phyloP scores from a whole-genome alignment of 225 moss, liverwort and hornwort species.

The Polytrichum commune region DNA sequence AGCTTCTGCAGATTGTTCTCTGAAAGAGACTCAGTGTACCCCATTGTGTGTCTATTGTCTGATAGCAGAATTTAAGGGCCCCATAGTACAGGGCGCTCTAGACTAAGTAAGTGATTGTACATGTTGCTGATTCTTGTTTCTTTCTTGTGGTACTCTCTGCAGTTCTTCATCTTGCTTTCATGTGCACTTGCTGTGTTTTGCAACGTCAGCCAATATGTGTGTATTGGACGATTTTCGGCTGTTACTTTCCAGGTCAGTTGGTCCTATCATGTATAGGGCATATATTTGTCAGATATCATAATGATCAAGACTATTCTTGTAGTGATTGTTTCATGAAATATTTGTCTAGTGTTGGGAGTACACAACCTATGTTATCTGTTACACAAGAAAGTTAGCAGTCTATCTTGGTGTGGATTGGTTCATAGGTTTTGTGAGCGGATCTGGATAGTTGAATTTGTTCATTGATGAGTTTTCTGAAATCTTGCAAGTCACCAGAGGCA shows the following conservation, averaged over 20 bases:
- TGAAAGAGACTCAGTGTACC: too few relatives aligned
- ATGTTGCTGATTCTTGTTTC: neutral
- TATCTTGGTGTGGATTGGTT: neutral
- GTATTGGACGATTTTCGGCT: slow-evolving; percentile 66
- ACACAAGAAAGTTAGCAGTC: neutral
- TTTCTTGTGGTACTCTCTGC: slow-evolving; percentile 26
- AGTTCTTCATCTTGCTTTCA: slow-evolving; percentile 62
- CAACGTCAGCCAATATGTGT: slow-evolving; percentile 66
- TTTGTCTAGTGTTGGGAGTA: neutral
- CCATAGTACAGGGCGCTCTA: too few relatives aligned
- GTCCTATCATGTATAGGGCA: neutral
- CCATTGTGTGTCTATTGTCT: too few relatives aligned
- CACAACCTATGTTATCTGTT: neutral
- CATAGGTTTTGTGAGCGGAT: neutral
- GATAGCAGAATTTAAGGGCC: too few relatives aligned
- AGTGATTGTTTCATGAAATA: neutral
- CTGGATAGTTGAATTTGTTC: neutral
- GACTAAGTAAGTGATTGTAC: too few relatives aligned
- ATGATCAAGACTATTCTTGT: neutral
- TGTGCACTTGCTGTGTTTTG: slow-evolving; percentile 62
- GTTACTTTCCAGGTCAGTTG: slow-evolving; percentile 57
- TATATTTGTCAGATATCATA: neutral
- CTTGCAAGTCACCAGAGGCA: too few relatives aligned
- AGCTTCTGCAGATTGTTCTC: too few relatives aligned
- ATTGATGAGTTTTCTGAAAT: too few relatives aligned